Evolutionary conservation across 371 early-diverging fungal genomes (phyloP).

Genomic region (Umbelopsis sp.): DNA sequence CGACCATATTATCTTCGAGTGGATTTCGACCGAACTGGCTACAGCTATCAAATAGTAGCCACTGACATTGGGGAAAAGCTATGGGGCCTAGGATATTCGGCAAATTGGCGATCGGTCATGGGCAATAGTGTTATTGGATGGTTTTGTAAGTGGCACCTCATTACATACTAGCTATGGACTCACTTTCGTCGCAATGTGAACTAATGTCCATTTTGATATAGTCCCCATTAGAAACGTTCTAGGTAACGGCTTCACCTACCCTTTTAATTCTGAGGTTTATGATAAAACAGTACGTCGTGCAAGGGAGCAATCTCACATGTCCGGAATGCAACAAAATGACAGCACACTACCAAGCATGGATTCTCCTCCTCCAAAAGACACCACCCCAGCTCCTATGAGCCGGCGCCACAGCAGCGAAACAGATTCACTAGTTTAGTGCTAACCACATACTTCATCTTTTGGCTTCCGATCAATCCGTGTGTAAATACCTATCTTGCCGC

Average conservation of each 20-base stretch:
- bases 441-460: background rate
- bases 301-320: slow-evolving; percentile 39
- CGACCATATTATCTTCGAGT: slow-evolving; percentile 46
- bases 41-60: slow-evolving; percentile 49
- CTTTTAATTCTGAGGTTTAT: slow-evolving; percentile 54
- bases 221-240: slow-evolving; percentile 16
- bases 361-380: slow-evolving; percentile 2
- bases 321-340: slow-evolving; percentile 3
- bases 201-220: background rate
- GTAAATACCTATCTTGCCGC: too few species aligned
- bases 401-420: background rate
- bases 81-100: slow-evolving; percentile 44
- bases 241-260: slow-evolving; percentile 56
- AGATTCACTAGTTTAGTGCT: background rate
- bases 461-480: too few species aligned
- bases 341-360: background rate
- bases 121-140: slow-evolving; percentile 37
- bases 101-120: slow-evolving; percentile 54
- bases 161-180: background rate
- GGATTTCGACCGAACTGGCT: slow-evolving; percentile 50
- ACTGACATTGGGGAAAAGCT: slow-evolving; percentile 48
- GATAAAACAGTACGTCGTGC: slow-evolving; percentile 44
- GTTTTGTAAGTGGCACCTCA: slow-evolving; percentile 40
- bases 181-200: background rate
- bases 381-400: background rate